These are phyloP conservation scores for Blastocrithidia nonstop DNA, from an alignment of 208 protist species.

Conservation along the genomic window DNA sequence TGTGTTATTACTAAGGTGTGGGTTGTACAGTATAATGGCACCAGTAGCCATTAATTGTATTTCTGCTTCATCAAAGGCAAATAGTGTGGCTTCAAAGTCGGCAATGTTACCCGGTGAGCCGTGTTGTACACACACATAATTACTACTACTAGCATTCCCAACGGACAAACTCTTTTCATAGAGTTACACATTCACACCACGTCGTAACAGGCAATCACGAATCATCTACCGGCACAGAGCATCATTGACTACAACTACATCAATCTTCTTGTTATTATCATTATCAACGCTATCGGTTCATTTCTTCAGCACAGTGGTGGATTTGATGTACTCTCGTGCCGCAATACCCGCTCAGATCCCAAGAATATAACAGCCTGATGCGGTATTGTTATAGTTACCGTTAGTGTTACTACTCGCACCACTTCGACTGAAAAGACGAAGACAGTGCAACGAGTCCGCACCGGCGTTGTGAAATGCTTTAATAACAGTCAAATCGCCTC, in stretches of 20 bases:
- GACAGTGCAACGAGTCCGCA: constrained; percentile 37
- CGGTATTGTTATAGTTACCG: no score
- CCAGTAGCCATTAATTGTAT: constrained; percentile 70
- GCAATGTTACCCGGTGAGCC: constrained; percentile 76
- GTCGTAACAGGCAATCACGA: constrained; percentile 68
- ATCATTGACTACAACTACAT: constrained; percentile 71
- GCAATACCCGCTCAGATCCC: constrained; percentile 60
- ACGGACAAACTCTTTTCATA: constrained; percentile 51
- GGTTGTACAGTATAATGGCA: constrained; percentile 22
- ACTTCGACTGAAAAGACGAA: constrained; percentile 61
- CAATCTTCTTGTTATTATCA: constrained; percentile 9
- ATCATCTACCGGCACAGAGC: constrained; percentile 70
- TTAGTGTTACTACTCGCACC: constrained; percentile 14
- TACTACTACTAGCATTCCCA: constrained; percentile 10
- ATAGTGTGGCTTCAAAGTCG: constrained; percentile 81
- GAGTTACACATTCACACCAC: constrained; percentile 57
- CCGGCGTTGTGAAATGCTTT: constrained; percentile 43
- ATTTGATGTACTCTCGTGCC: constrained; percentile 80
- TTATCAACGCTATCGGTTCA: constrained; percentile 17
- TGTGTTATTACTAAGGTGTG: no score
- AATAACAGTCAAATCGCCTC: constrained; percentile 42
- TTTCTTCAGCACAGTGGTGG: constrained; percentile 55
- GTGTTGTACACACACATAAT: constrained; percentile 66
- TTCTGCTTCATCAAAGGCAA: constrained; percentile 75
- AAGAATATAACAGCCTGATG: constrained; percentile 53